Evolutionary conservation across 2,329 filamentous ascomycete species (phyloP), one percentile per base, ranked within the genome.

Genomic region (Coccinonectria pachysandricola): DNA sequence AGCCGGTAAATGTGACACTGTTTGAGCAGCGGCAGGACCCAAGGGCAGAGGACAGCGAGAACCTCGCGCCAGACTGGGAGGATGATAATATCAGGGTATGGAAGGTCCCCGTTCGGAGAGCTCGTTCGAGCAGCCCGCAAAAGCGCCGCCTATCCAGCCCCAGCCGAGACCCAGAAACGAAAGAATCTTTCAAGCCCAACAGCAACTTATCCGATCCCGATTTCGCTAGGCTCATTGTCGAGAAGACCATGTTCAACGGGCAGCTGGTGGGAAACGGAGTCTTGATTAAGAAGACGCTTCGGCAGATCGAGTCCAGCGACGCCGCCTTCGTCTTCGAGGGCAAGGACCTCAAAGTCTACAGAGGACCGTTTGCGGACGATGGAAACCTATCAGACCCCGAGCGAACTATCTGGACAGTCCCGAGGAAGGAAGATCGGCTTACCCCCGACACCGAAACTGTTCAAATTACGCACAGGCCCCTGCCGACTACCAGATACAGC

Each of bases 11-110:
- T 0, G 57, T 95, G n/a, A 61, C 59, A 16, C 65, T 79, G 2
- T 65, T 73, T 36, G 91, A 98, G 53, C 69, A 82, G 24, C 57
- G 61, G 20, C 42, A 56, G 7, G 62, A 68, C 27, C 53, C 58
- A 5, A 51, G 59, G 7, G 27, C 39, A 5, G 34, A 36, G 3
- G 34, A 39, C n/a, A 28, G 45, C 10, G 20, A 37, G 3, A 44
- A 48, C 14, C 31, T 45, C 19, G 51, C 60, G 15, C 82, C 86
- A 0, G 75, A 83, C 25, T 93, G 75, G 69, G 54, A 71, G 31
- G 88, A 96, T 50, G 64, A 72, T 8, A 75, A 78, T 36, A 73
- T 95, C 30, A 75, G 76, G 31, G 80, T 95, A 1, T 96, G 88
- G 88, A 78, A 84, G 23, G 65, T 96, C 46, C 71, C 81, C 0